Base-by-base conservation (phyloP, 2,329 filamentous ascomycete species). In the Colletotrichum melonis region DNA sequence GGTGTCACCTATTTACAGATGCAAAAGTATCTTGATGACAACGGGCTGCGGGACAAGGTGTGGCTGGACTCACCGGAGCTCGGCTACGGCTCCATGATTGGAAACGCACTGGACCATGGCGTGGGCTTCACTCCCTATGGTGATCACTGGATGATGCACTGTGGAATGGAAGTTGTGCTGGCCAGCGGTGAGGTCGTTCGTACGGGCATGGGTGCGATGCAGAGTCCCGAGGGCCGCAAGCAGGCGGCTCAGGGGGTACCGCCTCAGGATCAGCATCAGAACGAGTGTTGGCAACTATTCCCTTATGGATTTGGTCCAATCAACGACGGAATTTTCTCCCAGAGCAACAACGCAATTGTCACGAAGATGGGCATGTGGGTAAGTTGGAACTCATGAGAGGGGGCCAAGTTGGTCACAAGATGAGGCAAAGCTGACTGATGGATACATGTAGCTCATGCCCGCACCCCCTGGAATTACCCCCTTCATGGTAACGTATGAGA, bases 1-100 rank as follows among this genome's bases (percentile, higher is more conserved):
- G 88, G 89, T 1, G 88, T 90, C 0, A 87, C 88, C 0, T 90
- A 86, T 76, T 84, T 86, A 67, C 83, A 84, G 32, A 80, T 90
- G 8, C 83, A 90, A 73, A 82, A 89, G n/a, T 82, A 87, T 64
- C 78, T 89, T n/a, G 79, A 83, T 73, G 78, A 82, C 76, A 78
- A 82, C 63, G 81, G 82, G 26, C 76, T 87, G 5, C 77, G 80
- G 14, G 73, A 83, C 26, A 78, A 81, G 63, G 74, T 88, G 76
- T 84, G 84, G 85, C 78, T 85, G 65, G 82, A 88, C 75, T 78
- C 84, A 0, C 82, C 83, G 0, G 83, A 84, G 72, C 76, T 86
- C 0, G 83, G 84, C 6, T 82, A 83, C 16, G 85, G 85, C 11
- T 84, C 81, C 42, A 81, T 87, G 4, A 75, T 88, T 11, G 85